These are phyloP conservation scores for Solanum infundibuliforme DNA, from an alignment of 257 asterid species.

Conservation along the genomic window DNA sequence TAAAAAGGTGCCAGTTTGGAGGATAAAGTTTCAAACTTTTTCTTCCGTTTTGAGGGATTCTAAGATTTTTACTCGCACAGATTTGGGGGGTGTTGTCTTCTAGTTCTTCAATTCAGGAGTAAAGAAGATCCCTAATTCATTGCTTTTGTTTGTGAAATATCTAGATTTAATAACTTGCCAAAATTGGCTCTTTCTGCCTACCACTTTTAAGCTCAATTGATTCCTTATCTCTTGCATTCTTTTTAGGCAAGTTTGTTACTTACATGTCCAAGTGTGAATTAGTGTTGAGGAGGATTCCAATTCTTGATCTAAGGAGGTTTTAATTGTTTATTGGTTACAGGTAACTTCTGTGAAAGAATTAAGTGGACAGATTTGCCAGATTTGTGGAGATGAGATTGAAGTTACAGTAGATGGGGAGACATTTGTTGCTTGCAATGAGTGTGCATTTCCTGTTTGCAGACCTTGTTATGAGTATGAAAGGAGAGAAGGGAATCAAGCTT, in stretches of 20 bases:
- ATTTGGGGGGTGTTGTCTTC: neutral
- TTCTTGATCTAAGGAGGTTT: constrained; percentile 3
- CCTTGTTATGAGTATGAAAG: constrained; percentile 87
- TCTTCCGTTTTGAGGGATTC: constrained; percentile 3
- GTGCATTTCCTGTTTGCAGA: constrained; percentile 88
- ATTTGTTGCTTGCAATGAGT: constrained; percentile 90
- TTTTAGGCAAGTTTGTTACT: neutral
- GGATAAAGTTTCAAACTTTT: constrained; percentile 4
- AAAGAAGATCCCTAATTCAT: neutral
- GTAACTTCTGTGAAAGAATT: constrained; percentile 89
- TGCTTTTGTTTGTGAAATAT: neutral
- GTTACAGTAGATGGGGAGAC: constrained; percentile 74
- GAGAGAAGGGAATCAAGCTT: constrained; percentile 90
- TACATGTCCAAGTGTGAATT: neutral
- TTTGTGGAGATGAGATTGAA: constrained; percentile 94
- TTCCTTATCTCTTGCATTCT: constrained; percentile 8
- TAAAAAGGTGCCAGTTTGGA: constrained; percentile 10
- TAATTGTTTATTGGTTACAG: constrained; percentile 28
- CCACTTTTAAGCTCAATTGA: constrained; percentile 21
- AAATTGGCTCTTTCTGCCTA: constrained; percentile 14
- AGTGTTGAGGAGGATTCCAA: neutral
- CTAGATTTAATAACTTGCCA: constrained; percentile 12
- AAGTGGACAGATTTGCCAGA: constrained; percentile 94
- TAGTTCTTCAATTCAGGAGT: neutral
- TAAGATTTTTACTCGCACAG: neutral